Conservation (phyloP, 352 stramenopile genomes). For the Peronospora tabacina region DNA sequence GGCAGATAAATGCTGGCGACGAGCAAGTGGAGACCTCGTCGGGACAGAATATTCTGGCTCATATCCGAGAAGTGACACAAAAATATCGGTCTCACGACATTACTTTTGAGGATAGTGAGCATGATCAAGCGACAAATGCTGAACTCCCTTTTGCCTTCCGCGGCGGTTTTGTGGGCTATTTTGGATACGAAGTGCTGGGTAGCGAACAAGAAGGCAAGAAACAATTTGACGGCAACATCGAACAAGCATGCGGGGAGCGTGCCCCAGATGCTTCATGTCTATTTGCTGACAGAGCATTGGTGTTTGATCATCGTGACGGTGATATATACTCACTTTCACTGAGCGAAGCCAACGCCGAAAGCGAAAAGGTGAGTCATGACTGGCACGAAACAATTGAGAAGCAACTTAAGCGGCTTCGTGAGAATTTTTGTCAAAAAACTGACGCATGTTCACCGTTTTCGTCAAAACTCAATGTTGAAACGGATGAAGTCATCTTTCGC, state of each 20-base stretch:
- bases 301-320: slow-evolving; percentile 81
- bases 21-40: slow-evolving; percentile 20
- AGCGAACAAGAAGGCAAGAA: slow-evolving; percentile 28
- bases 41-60: slow-evolving; percentile 27
- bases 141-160: slow-evolving; percentile 69
- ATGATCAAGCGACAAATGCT: slow-evolving; percentile 1
- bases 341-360: slow-evolving; percentile 8
- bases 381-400: slow-evolving; percentile 24
- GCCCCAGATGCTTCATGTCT: slow-evolving; percentile 87
- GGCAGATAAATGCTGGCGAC: slow-evolving; percentile 6
- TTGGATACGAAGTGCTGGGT: slow-evolving; percentile 79
- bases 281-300: slow-evolving; percentile 82
- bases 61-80: slow-evolving; percentile 37
- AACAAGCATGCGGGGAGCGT: slow-evolving; percentile 10
- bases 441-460: neutral
- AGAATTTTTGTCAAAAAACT: slow-evolving; percentile 7
- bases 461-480: neutral
- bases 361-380: neutral
- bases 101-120: slow-evolving; percentile 8
- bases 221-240: slow-evolving; percentile 7
- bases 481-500: slow-evolving; percentile 42
- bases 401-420: slow-evolving; percentile 15
- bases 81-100: slow-evolving; percentile 32
- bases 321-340: slow-evolving; percentile 80
- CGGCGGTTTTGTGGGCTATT: slow-evolving; percentile 83